Conservation (phyloP, 1,139 yeast species). For the Taphrina betulina region DNA sequence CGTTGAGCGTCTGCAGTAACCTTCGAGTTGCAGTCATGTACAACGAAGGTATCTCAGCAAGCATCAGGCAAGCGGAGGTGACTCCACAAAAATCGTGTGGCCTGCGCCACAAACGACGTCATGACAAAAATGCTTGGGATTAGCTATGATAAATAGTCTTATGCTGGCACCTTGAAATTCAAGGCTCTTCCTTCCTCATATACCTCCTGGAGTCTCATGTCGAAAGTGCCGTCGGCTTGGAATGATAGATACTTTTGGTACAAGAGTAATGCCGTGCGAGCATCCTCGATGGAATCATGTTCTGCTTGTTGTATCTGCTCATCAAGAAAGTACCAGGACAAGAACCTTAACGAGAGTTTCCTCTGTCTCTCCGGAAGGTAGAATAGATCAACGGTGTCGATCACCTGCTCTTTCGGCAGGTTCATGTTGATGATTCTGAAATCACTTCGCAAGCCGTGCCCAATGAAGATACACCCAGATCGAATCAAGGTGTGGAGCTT, state of each 20-base stretch:
- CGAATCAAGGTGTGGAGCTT: slow-evolving; percentile 84
- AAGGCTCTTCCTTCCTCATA: slow-evolving; percentile 71
- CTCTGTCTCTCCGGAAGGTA: slow-evolving; percentile 69
- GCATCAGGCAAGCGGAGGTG: too few relatives aligned
- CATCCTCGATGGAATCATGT: slow-evolving; percentile 97
- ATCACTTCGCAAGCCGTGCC: slow-evolving; percentile 90
- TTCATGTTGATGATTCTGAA: slow-evolving; percentile 75
- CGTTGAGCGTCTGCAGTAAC: background rate
- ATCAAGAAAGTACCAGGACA: slow-evolving; percentile 74
- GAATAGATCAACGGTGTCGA: slow-evolving; percentile 84
- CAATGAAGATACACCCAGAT: slow-evolving; percentile 87
- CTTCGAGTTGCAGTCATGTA: too few relatives aligned
- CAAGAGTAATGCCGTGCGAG: slow-evolving; percentile 75
- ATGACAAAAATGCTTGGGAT: too few relatives aligned
- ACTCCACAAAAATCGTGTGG: too few relatives aligned
- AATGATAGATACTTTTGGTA: slow-evolving; percentile 71
- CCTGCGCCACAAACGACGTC: too few relatives aligned
- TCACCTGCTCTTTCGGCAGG: slow-evolving; percentile 77
- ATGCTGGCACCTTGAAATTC: slow-evolving; percentile 59
- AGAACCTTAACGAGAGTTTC: slow-evolving; percentile 78
- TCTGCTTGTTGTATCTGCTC: slow-evolving; percentile 85
- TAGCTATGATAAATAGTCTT: too few relatives aligned
- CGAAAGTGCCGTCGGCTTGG: slow-evolving; percentile 58
- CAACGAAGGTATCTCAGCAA: too few relatives aligned
- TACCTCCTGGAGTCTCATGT: slow-evolving; percentile 59